Percentiles rank a stretch among this genome's conserved stretches.
Evolutionary conservation across 2,329 filamentous ascomycete genomes (phyloP).

Genomic region (Talaromyces piceae): DNA sequence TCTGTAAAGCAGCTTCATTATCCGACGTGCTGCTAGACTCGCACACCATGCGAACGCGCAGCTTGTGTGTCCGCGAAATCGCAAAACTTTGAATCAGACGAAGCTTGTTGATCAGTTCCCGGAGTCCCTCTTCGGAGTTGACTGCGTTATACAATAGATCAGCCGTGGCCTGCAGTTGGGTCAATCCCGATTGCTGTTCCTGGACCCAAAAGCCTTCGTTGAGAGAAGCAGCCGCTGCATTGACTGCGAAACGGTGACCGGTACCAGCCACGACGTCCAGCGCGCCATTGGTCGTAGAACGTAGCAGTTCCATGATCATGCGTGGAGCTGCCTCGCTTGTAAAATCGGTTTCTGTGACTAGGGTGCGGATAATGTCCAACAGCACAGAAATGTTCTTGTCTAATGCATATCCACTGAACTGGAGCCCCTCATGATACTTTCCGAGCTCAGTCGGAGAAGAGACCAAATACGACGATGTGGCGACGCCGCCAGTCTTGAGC

Average conservation of each 20-base stretch:
- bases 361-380: slow-evolving; percentile 73
- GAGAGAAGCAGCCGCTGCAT: slow-evolving; percentile 73
- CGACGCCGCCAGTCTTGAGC: slow-evolving; percentile 86
- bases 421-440: slow-evolving; percentile 69
- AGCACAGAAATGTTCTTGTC: slow-evolving; percentile 86
- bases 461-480: slow-evolving; percentile 74
- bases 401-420: slow-evolving; percentile 77
- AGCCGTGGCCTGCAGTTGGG: slow-evolving; percentile 79
- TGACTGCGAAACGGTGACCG: slow-evolving; percentile 79
- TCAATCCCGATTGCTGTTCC: slow-evolving; percentile 84
- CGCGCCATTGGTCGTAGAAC: slow-evolving; percentile 79
- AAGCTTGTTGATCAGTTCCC: slow-evolving; percentile 71
- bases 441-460: slow-evolving; percentile 67
- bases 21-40: slow-evolving; percentile 61
- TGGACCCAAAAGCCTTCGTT: slow-evolving; percentile 63
- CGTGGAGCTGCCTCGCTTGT: slow-evolving; percentile 71
- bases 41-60: slow-evolving; percentile 81
- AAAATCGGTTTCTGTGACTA: slow-evolving; percentile 85
- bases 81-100: slow-evolving; percentile 77
- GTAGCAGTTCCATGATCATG: slow-evolving; percentile 78
- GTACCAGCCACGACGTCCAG: slow-evolving; percentile 87
- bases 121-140: slow-evolving; percentile 59
- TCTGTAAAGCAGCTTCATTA: slow-evolving; percentile 64
- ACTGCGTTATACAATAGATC: slow-evolving; percentile 63
- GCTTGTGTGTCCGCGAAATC: slow-evolving; percentile 56